Base-by-base conservation (phyloP, 495 filamentous ascomycete species). In the Recurvomyces mirabilis region DNA sequence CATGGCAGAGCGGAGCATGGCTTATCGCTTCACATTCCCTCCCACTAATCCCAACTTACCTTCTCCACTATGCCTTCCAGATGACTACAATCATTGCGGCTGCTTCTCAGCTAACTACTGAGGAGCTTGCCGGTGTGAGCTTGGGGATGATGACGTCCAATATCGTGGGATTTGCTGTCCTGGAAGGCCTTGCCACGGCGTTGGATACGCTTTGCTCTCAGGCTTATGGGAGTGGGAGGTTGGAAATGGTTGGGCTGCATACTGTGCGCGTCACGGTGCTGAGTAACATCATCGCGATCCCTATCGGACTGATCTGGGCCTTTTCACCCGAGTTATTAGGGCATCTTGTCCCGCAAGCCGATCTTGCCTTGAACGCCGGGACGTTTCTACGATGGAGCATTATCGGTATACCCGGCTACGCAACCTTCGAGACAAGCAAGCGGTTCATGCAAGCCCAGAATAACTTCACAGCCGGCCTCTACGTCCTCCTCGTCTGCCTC, bases 201-300 rank as follows among this genome's bases (percentile, higher is more conserved):
- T 36, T 60, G 1, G 57, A 60, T 37, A 60, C 57, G 0, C 31
- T 60, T 11, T 58, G 56, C 42, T 43, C 57, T 9, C 57, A 60
- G 34, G 56, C 55, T 5, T 60, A 58, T 30, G 57, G 57, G 17
- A 43, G 47, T 17, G 56, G 55, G 14, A 37, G 45, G 4, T 43
- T 46, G 31, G 38, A 51, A 30, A 42, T 47, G 12, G 52, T 60
- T 25, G 56, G 57, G 1, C 15, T 60, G 41, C 47, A 58, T 37
- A 13, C 50, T 11, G 55, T 56, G 18, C 47, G 56, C 11, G 55
- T 58, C 47, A 32, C 52, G 7, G 29, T 52, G 5, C 42, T 60
- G 12, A 38, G 52, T 38, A 18, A 49, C 21, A 18, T 58, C 9
- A 38, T 38, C 20, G 46, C 56, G 3, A 39, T 60, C 21, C 57